These are phyloP conservation scores for Gentiana straminea DNA, from an alignment of 257 asterid species.

Conservation along the genomic window DNA sequence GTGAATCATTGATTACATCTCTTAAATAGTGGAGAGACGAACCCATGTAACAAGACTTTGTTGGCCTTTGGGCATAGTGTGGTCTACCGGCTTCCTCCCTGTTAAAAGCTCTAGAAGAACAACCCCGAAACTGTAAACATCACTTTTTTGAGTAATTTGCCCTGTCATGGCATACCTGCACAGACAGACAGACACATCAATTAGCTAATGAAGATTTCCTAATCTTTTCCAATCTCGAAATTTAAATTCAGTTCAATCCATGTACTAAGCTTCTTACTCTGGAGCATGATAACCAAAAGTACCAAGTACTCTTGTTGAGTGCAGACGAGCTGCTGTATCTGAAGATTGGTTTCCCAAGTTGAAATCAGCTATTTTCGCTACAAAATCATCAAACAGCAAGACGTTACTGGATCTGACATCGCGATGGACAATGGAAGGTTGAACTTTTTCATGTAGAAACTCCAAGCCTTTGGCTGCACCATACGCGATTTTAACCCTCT, in stretches of 20 bases:
- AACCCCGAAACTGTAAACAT: slow-evolving; percentile 82
- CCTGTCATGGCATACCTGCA: slow-evolving; percentile 88
- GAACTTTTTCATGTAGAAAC: slow-evolving; percentile 80
- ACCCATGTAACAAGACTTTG: slow-evolving; percentile 93
- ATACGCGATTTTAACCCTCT: slow-evolving; percentile 76
- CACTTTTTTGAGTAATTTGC: slow-evolving; percentile 77
- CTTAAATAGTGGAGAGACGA: neutral
- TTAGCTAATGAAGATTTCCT: neutral
- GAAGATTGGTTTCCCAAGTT: slow-evolving; percentile 76
- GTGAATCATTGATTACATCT: no score
- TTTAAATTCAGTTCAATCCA: neutral
- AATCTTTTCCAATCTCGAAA: neutral
- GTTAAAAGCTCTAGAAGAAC: slow-evolving; percentile 71
- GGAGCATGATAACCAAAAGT: slow-evolving; percentile 96
- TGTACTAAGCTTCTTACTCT: slow-evolving; percentile 34
- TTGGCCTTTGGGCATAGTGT: slow-evolving; percentile 95
- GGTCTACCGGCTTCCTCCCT: slow-evolving; percentile 88
- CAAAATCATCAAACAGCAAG: slow-evolving; percentile 73
- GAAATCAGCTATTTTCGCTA: slow-evolving; percentile 74
- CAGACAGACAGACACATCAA: neutral
- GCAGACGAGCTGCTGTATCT: slow-evolving; percentile 90
- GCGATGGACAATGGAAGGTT: slow-evolving; percentile 78
- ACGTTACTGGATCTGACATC: slow-evolving; percentile 89
- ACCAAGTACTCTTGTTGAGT: slow-evolving; percentile 83
- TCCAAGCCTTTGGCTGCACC: slow-evolving; percentile 95